phyloP scores from a whole-genome alignment of 2,329 filamentous ascomycete genomes.

The Dactylellina drechsleri region DNA sequence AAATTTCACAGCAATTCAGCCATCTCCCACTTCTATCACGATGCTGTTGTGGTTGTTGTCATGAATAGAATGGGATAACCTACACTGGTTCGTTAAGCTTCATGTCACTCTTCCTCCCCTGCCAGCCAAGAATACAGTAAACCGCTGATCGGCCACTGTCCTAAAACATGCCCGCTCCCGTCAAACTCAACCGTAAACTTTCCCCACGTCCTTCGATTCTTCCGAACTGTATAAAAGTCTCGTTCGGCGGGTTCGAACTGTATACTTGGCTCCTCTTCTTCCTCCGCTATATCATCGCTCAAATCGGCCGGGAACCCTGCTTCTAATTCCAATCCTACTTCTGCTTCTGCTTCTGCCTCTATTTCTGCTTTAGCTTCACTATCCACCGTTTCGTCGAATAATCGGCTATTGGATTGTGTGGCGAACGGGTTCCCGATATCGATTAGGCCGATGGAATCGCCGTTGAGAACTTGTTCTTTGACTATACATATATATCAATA shows the following conservation, averaged over 20 bases:
- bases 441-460: slow-evolving; percentile 14
- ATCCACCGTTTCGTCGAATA: neutral
- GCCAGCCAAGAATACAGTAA: slow-evolving; percentile 29
- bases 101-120: slow-evolving; percentile 15
- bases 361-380: neutral
- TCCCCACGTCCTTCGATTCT: neutral
- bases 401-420: neutral
- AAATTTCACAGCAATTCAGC: neutral
- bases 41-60: no score
- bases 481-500: slow-evolving; percentile 16
- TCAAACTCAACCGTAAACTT: slow-evolving; percentile 30
- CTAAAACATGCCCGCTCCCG: slow-evolving; percentile 24
- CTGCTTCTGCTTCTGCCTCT: neutral
- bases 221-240: slow-evolving; percentile 8
- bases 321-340: no score
- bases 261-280: neutral
- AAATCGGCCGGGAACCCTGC: neutral
- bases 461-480: slow-evolving; percentile 16
- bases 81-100: slow-evolving; percentile 21
- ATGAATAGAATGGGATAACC: slow-evolving; percentile 12
- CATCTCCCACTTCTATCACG: neutral
- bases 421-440: slow-evolving; percentile 11
- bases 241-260: neutral
- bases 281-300: neutral
- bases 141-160: slow-evolving; percentile 13